Evolutionary conservation across 2,329 filamentous ascomycete species (phyloP).

Genomic region (Rutstroemia sydowiana): DNA sequence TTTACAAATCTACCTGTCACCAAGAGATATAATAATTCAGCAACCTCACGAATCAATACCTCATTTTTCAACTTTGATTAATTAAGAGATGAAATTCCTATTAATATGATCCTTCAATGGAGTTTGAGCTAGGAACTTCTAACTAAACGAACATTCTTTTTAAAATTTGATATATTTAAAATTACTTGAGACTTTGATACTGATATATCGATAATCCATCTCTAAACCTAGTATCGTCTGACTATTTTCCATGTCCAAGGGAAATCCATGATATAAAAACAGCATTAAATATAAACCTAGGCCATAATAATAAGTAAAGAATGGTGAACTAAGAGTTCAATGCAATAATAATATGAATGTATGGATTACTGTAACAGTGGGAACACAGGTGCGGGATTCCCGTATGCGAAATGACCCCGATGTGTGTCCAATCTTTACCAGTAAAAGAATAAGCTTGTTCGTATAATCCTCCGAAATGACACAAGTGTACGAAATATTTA

Average conservation of each 20-base stretch:
- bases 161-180: too few species aligned
- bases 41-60: too few species aligned
- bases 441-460: constrained; percentile 1
- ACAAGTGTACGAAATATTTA: neutral
- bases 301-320: neutral
- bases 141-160: too few species aligned
- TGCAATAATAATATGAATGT: too few species aligned
- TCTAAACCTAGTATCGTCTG: neutral
- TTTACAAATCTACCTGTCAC: too few species aligned
- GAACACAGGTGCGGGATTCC: constrained; percentile 16
- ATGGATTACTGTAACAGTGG: constrained; percentile 5
- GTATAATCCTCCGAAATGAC: constrained; percentile 6
- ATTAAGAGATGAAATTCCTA: too few species aligned
- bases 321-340: constrained; percentile 3
- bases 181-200: too few species aligned
- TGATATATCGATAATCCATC: too few species aligned
- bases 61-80: too few species aligned
- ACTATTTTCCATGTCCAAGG: neutral
- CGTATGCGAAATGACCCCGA: constrained; percentile 8
- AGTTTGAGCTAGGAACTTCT: too few species aligned
- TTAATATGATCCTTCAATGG: too few species aligned
- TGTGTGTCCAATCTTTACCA: neutral
- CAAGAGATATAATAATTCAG: too few species aligned
- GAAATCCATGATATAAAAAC: neutral
- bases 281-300: neutral